Base-by-base conservation (phyloP, 768 basidiomycete species). In the Pleurotus tuber-regium region DNA sequence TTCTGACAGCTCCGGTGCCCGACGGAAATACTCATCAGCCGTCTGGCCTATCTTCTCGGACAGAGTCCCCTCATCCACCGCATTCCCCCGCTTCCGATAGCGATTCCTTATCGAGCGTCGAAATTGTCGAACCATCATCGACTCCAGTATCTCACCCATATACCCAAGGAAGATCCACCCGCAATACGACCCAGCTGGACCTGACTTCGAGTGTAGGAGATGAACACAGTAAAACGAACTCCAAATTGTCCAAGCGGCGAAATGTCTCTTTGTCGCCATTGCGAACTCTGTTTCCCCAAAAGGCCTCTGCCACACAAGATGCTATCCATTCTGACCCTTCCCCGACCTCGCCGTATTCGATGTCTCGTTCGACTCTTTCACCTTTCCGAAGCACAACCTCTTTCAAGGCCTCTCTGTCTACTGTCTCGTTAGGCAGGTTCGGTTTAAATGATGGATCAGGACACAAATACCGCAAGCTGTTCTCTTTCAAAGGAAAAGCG, bases 381-480 rank as follows among this genome's bases (percentile, higher is more conserved):
- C 73, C 77, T 54, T 70, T 75, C 58, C 64, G 70, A 48, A 79
- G 79, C 59, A 73, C 76, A 1, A 73, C 73, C 11, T 78, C 78
- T 4, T 64, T 80, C 24, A 68, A 62, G 16, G 65, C 60, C 56
- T 58, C 63, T 1, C 60, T 58, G 38, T 63, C 73, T 3, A 70
- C 70, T 1, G 59, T 70, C 1, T 71, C 74, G 3, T 65, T 75
- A n/a, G 60, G 70, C 23, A 54, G 60, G 16, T 51, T 67, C 10
- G 67, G 70, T 16, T 50, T 64, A 7, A 51, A 19, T 14, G 46
- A 48, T 19, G 16, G 21, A 11, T 2, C 28, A 11, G 8, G 9
- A 18, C 16, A n/a, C n/a, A 48, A 35, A n/a, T 12, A 33, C 23
- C 28, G 71, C 1, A 71, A 63, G 46, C 52, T 76, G 18, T 71